phyloP scores from a whole-genome alignment of 2,329 filamentous ascomycete species.

The Bimuria novae-zelandiae region DNA sequence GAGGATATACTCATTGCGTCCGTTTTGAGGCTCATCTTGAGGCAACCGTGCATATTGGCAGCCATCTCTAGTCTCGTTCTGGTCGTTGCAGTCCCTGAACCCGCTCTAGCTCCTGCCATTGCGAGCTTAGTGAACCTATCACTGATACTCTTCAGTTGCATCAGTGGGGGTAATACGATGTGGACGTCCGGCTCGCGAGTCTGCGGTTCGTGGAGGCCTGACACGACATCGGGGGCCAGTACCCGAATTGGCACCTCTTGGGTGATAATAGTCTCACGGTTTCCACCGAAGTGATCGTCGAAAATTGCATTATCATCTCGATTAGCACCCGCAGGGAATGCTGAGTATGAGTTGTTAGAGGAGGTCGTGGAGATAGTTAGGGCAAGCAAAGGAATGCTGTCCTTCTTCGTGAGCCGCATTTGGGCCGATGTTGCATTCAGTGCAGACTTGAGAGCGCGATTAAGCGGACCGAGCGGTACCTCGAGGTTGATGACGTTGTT shows the following conservation, averaged over 20 bases:
- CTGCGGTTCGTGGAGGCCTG: slow-evolving; percentile 89
- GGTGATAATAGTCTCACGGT: slow-evolving; percentile 88
- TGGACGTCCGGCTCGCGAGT: slow-evolving; percentile 92
- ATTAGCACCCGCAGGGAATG: slow-evolving; percentile 34
- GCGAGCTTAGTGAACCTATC: slow-evolving; percentile 91
- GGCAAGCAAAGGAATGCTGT: slow-evolving; percentile 81
- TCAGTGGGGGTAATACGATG: slow-evolving; percentile 83
- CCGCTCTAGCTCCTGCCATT: slow-evolving; percentile 41
- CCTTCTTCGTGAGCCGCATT: slow-evolving; percentile 90
- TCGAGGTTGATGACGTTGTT: slow-evolving; percentile 96
- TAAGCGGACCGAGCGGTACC: slow-evolving; percentile 83
- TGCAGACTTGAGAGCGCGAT: slow-evolving; percentile 89
- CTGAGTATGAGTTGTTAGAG: slow-evolving; percentile 54
- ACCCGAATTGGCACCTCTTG: slow-evolving; percentile 97
- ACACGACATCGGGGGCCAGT: slow-evolving; percentile 79
- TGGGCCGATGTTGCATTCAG: slow-evolving; percentile 79
- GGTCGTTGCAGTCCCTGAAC: slow-evolving; percentile 34
- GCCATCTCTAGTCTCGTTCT: slow-evolving; percentile 74
- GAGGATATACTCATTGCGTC: slow-evolving; percentile 85
- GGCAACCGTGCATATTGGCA: slow-evolving; percentile 91
- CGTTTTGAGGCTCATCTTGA: slow-evolving; percentile 78
- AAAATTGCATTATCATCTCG: slow-evolving; percentile 34
- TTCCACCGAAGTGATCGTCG: slow-evolving; percentile 50
- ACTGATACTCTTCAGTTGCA: slow-evolving; percentile 90
- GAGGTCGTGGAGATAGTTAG: slow-evolving; percentile 84